Base-by-base conservation (phyloP, 768 basidiomycete genomes). In the Paxillus rubicundulus region DNA sequence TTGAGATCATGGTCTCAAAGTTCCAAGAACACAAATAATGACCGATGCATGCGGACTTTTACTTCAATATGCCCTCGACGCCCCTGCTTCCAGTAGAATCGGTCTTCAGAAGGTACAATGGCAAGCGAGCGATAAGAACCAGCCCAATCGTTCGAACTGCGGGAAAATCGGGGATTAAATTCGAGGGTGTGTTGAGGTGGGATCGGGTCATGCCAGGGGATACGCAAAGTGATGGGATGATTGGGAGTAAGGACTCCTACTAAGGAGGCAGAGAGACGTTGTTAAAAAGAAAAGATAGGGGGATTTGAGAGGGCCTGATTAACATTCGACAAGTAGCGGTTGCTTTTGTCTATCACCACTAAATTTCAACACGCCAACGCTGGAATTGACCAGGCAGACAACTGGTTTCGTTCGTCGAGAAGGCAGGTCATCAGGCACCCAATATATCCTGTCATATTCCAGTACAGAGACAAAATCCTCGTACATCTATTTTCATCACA, bases 21-120 rank as follows among this genome's bases (percentile, higher is more conserved):
- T 24, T 24, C 24, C 24, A 24, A 24, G 24, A 24, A 24, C 45
- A 77, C 82, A 86, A 58, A 76, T 87, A 36, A 76, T 80, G 5
- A 75, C 81, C 2, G 77, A 79, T 55, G 75, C 77, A 1, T 66
- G 74, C 20, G 79, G 79, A 0, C 62, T 82, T 4, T 66, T 82
- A 9, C 70, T 89, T 28, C 68, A 73, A 21, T 79, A 75, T 47
- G 67, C 75, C 9, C 64, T 78, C 9, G 69, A 77, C 49, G 52
- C 68, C 2, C 74, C 79, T 0, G n/a, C 32, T 16, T 18, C 18
- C 1, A 64, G 71, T 24, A 73, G 73, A 4, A 59, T 77, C 6
- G 72, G 73, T 0, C 59, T 79, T 6, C 69, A 78, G 2, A 69
- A 80, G 17, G 75, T 77, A 6, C 70, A 72, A 53, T 80, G 36